Evolutionary conservation across 23 red algal genomes (phyloP).

Genomic region (Gracilaria gracilis): DNA sequence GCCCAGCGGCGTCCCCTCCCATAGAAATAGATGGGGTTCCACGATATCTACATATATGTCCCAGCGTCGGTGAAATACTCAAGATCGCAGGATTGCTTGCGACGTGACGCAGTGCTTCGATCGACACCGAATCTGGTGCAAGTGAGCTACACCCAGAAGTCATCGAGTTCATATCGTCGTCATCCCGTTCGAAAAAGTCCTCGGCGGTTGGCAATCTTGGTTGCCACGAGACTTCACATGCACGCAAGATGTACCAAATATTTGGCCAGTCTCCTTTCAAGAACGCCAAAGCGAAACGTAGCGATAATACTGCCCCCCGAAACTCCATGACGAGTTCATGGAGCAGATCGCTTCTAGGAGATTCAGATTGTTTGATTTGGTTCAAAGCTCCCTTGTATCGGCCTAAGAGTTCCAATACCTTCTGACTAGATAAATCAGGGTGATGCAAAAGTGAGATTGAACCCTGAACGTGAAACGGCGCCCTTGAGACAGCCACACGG

Average conservation of each 20-base stretch:
- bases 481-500: slow-evolving; percentile 53
- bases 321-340: slow-evolving; percentile 46
- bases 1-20: slow-evolving; percentile 25
- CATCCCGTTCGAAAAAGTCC: slow-evolving; percentile 15
- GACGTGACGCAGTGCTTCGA: slow-evolving; percentile 63
- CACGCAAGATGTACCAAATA: slow-evolving; percentile 45
- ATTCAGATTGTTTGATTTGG: slow-evolving; percentile 23
- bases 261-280: slow-evolving; percentile 70
- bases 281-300: slow-evolving; percentile 54
- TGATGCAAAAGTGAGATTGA: slow-evolving; percentile 57
- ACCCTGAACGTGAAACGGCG: slow-evolving; percentile 62
- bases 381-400: slow-evolving; percentile 27
- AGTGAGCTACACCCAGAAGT: slow-evolving; percentile 56
- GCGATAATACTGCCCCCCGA: slow-evolving; percentile 36
- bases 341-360: slow-evolving; percentile 33
- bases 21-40: slow-evolving; percentile 55
- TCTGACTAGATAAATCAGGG: slow-evolving; percentile 27
- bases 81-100: slow-evolving; percentile 73
- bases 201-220: neutral
- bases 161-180: slow-evolving; percentile 41
- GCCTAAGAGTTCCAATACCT: slow-evolving; percentile 32
- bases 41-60: slow-evolving; percentile 50
- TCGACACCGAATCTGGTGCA: slow-evolving; percentile 54
- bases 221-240: slow-evolving; percentile 69
- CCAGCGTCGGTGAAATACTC: slow-evolving; percentile 43